Base-by-base conservation (phyloP, 1,139 yeast genomes). In the Geotrichum candidum region DNA sequence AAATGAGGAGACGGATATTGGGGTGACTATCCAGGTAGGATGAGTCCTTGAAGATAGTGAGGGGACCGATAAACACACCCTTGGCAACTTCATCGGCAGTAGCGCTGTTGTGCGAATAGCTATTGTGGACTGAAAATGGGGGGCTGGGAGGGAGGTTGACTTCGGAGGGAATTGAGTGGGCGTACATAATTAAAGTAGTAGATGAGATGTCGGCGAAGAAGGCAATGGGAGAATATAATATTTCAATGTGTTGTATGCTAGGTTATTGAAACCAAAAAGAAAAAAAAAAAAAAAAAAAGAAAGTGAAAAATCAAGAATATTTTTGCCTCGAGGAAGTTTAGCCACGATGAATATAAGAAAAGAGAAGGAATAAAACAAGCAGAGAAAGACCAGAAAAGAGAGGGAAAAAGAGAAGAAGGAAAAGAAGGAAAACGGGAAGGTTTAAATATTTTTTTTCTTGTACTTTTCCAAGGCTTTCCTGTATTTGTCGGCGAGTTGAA, bases 21-120 rank as follows among this genome's bases (percentile, higher is more conserved):
- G 68, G 59, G 11, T 64, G 45, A 38, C 45, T 50, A 15, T n/a
- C 57, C 38, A 73, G 59, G 57, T 71, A 70, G 15, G 59, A 61
- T 2, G 58, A 64, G 61, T 72, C 68, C 10, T 66, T 62, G 27
- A 71, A 60, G n/a, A 65, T 69, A 5, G 68, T 62, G 62, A 70
- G 62, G 11, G 76, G 76, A 3, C 76, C 76, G n/a, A 73, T 65
- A 69, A 70, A 73, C 15, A 73, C 60, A 45, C 68, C 57, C 23
- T 69, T 67, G 6, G 64, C 55, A 15, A 73, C 58, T 59, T 66
- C 62, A 72, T 38, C 45, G 45, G 45, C 45, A 38, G 5, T 13
- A 13, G 45, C 10, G 45, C 6, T 13, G 75, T 4, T 74, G 71
- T 29, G 65, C n/a, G 45, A 11, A 18, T 38, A 38, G 45, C 18